These are phyloP conservation scores for Fraxinus dipetala DNA, from an alignment of 305 asterid species.

Conservation along the genomic window DNA sequence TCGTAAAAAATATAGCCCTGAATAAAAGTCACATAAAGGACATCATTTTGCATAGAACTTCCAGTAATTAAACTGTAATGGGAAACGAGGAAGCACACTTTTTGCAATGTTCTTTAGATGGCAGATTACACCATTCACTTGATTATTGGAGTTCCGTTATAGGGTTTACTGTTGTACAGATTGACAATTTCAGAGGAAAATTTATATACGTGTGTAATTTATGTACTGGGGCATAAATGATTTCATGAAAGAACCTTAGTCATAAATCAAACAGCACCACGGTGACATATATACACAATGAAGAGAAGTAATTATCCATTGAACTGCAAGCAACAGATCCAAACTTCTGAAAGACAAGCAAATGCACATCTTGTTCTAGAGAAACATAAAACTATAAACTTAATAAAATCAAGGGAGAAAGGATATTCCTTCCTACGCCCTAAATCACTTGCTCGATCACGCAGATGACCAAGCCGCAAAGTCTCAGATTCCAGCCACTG, in stretches of 20 bases:
- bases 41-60: not conserved
- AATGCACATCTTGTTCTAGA: not conserved
- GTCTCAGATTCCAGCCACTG: conserved; percentile 98
- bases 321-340: conserved; percentile 13
- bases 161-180: not conserved
- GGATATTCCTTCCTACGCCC: conserved; percentile 99
- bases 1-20: not conserved
- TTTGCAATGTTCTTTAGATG: not conserved
- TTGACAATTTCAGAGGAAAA: not conserved
- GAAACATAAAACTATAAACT: not conserved
- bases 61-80: not conserved
- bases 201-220: not conserved
- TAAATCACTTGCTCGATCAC: conserved; percentile 97
- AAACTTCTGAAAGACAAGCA: conserved; percentile 12
- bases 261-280: not conserved
- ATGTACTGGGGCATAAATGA: not conserved
- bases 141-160: not conserved
- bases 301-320: not conserved
- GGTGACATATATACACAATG: not conserved
- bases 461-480: conserved; percentile 85
- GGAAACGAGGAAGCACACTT: not conserved
- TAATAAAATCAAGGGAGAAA: conserved; percentile 28
- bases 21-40: not conserved
- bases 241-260: not conserved
- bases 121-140: not conserved